Evolutionary conservation across 352 stramenopile genomes (phyloP), one percentile per base, ranked within the genome.

Genomic region (Globisporangium nunn): DNA sequence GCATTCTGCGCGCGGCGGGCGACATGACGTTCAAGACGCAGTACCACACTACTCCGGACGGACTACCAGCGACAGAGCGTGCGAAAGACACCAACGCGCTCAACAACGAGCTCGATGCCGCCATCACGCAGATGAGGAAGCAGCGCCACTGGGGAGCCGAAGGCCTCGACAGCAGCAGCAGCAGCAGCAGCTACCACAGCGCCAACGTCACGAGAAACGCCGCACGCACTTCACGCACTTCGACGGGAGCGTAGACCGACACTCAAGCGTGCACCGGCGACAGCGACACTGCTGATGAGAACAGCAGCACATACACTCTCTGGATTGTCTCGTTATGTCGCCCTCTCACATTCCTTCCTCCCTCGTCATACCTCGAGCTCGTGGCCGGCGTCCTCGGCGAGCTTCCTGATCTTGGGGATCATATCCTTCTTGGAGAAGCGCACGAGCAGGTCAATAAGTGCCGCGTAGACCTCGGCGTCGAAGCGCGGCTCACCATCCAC

Each of bases 381-480:
- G 51, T 73, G 68, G 0, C 68, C 68, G 3, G 52, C 55, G 10
- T 50, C 29, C 23, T 56, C 31, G 4, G 72, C 80, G 35, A 88
- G 55, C 53, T 66, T 52, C 23, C 64, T 54, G 41, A 91, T 72
- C 54, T 77, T 74, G 0, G 66, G 40, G 54, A 77, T 58, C 11
- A 71, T 64, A 12, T 83, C 67, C n/a, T 73, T 73, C 52, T 74
- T 65, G 51, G 72, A 75, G 37, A 75, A 85, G 23, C 68, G 54
- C 17, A 60, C 59, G 29, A 88, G 59, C n/a, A 80, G 45, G 2
- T 62, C 63, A 41, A 75, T 68, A 44, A 91, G 47, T 18, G 81
- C 74, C 52, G 82, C 67, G 54, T 91, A 91, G 46, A 88, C 53
- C 30, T 83, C 72, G 10, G 51, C 31, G 6, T 76, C 63, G 59